phyloP scores from a whole-genome alignment of 805 yeast genomes.

The Metschnikowia arizonensis region DNA sequence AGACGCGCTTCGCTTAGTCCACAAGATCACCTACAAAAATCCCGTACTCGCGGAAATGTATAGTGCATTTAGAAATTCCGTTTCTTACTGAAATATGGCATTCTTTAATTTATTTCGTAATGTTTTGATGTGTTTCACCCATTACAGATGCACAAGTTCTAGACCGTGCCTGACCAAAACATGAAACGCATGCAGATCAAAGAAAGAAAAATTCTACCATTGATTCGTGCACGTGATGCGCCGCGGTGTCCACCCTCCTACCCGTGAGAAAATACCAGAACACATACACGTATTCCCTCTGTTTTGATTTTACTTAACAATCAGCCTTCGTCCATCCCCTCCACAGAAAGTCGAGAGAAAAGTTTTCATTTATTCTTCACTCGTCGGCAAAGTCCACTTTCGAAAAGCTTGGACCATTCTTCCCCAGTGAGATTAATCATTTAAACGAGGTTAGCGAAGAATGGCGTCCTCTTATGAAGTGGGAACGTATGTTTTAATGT shows the following conservation, averaged over 20 bases:
- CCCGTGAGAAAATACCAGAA: constrained; percentile 10
- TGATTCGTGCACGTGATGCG: constrained; percentile 7
- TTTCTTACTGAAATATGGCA: background rate
- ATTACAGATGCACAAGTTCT: background rate
- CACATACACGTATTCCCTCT: constrained; percentile 12
- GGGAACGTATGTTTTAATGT: constrained; percentile 34
- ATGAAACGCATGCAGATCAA: constrained; percentile 5
- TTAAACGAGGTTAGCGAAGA: background rate
- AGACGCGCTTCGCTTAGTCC: constrained; percentile 1
- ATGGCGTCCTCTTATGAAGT: constrained; percentile 26
- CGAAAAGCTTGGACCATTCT: background rate
- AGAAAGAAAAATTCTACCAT: constrained; percentile 4
- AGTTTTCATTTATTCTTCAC: background rate
- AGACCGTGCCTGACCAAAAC: constrained; percentile 1
- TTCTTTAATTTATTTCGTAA: background rate
- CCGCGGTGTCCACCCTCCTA: constrained; percentile 16
- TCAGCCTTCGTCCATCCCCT: background rate
- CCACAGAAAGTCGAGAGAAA: background rate
- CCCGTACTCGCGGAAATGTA: background rate
- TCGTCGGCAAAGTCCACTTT: constrained; percentile 1
- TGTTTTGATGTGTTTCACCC: background rate
- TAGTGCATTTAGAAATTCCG: background rate
- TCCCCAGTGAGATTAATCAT: constrained; percentile 1
- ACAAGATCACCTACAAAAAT: background rate
- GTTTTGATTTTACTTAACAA: constrained; percentile 1